These are phyloP conservation scores for Carpinus viminea DNA, from an alignment of 306 rosid genomes.

Conservation along the genomic window DNA sequence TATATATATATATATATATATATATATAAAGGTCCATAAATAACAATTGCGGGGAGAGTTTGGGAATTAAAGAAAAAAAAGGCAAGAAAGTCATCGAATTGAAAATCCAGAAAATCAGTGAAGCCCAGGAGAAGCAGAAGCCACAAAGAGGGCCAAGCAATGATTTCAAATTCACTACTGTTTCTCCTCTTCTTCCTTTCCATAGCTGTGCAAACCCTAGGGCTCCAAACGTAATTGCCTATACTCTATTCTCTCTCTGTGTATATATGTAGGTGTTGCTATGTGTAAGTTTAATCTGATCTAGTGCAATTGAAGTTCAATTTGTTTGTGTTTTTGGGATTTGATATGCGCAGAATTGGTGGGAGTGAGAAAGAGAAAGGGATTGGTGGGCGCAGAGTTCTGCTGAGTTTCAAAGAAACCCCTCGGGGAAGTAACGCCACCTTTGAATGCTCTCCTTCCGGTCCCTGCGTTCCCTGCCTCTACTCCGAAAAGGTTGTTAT, in stretches of 20 bases:
- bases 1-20: no score
- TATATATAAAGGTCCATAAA: neutral
- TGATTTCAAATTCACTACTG: conserved; percentile 29
- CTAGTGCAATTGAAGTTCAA: conserved; percentile 6
- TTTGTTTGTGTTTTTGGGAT: neutral
- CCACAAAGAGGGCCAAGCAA: neutral
- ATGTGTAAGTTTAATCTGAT: conserved; percentile 20
- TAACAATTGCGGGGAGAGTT: neutral
- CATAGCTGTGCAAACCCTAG: conserved; percentile 35
- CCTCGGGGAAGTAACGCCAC: conserved; percentile 66
- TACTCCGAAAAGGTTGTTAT: conserved; percentile 73
- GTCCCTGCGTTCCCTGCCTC: conserved; percentile 90
- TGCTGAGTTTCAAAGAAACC: conserved; percentile 69
- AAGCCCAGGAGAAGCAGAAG: conserved; percentile 7
- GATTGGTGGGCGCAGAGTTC: conserved; percentile 56
- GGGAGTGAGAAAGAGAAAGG: conserved; percentile 33
- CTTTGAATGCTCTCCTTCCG: conserved; percentile 87
- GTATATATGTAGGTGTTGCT: conserved; percentile 8
- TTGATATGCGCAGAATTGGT: conserved; percentile 42
- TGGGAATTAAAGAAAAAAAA: neutral
- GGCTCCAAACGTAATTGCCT: conserved; percentile 49
- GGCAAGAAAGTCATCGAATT: neutral
- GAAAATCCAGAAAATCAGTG: neutral
- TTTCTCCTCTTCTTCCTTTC: conserved; percentile 37
- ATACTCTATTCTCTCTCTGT: neutral